Base-by-base conservation (phyloP, 148 eudicot genomes). In the Arctostaphylos glauca region DNA sequence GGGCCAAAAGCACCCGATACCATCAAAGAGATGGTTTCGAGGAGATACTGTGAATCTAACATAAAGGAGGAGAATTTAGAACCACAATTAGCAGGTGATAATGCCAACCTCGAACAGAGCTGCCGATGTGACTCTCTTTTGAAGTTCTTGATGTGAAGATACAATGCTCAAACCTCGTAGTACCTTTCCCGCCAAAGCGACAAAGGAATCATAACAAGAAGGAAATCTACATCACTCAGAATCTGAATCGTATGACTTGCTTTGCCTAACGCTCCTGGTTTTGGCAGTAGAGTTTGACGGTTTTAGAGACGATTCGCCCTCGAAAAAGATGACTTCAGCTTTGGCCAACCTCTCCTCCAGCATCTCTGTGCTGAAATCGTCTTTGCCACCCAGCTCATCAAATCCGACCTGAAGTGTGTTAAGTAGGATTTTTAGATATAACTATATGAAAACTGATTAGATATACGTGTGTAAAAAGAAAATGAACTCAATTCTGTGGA, bases 291-390 rank as follows among this genome's bases (percentile, higher is more conserved):
- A 81, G 79, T 83, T 89, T 15, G 92, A 91, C 46, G 93, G 71
- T 67, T 86, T 90, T 46, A 80, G 80, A 48, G 98, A 96, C 19
- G 98, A 92, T 89, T 96, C 99, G 46, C 95, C 99, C 76, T 96
- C 99, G 4, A 85, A 89, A 79, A 83, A 55, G 82, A 96, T 96
- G 81, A 90, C 92, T 83, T 95, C 88, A 76, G 93, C 85, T 86
- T 88, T 90, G 5, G 95, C 98, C 88, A 96, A 84, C 88, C 93
- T 94, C 86, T 94, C 98, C 86, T 94, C 99, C 52, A 96, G 89
- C 66, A 93, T 95, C 87, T 94, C 95, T 16, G 98, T 96, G 90
- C 88, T 91, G 85, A 95, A 95, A 23, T 91, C 97, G 83, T 95
- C 98, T 25, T 82, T 88, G 14, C 95, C 94, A 68, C 99, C 99